Base-by-base conservation (phyloP, 352 stramenopile species). In the Lagenidium sp. region DNA sequence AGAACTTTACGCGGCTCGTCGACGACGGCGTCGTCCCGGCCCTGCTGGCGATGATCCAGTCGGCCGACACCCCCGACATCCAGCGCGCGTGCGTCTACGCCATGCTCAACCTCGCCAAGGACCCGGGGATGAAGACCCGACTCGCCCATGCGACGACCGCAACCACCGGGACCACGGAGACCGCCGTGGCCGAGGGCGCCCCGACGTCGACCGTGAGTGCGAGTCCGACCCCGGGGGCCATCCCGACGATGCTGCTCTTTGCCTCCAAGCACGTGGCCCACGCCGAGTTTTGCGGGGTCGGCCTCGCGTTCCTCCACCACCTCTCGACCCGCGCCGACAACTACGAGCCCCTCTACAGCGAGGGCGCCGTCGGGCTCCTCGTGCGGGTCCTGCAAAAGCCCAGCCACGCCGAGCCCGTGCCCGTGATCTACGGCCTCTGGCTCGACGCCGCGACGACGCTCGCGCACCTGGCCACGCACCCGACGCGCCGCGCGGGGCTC, bases 1-100 rank as follows among this genome's bases (percentile, higher is more conserved):
- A 83, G 34, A 90, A 88, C 42, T 90, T 90, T 36, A 58, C 58
- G 29, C 56, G 64, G 2, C 71, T 92, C 49, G 80, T 89, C 6
- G 68, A 92, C 36, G 79, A 83, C 35, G 79, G 79, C 32, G 76
- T 92, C 40, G 73, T 92, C 29, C 76, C 79, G 20, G 60, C 76
- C 1, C 66, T 86, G 18, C 41, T 86, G 20, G 53, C 67, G 32
- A 64, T 82, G 40, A 64, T 92, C 23, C 47, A 51, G 44, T 78
- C 60, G 29, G 52, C 54, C 12, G 29, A 46, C 28, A 83, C 65
- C 37, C 68, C 68, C 18, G 65, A 80, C 38, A 89, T 88, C 44
- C 74, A 88, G 43, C 74, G 78, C 16, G 76, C 79, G 10, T 88
- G 75, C 20, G 76, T 81, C 7, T 87, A 82, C 47, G 76, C 76